Evolutionary conservation across 805 yeast genomes (phyloP).

Genomic region (Debaryomyces prosopidis): DNA sequence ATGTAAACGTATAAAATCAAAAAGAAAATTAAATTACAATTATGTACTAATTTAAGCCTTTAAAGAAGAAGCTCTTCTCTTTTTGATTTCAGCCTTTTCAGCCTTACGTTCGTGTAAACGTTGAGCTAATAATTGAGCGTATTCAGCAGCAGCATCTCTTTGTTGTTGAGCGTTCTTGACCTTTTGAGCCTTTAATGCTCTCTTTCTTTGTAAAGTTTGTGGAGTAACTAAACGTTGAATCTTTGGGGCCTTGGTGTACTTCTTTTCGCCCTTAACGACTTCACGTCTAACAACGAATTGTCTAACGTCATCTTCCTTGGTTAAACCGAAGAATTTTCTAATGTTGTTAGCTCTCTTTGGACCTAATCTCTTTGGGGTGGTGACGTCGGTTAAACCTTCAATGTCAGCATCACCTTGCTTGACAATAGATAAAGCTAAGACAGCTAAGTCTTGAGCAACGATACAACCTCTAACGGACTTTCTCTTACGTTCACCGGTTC

Average conservation of each 20-base stretch:
- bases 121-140: constrained; percentile 97
- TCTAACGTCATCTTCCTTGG: constrained; percentile 91
- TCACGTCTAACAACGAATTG: constrained; percentile 96
- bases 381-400: constrained; percentile 91
- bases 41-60: constrained; percentile 60
- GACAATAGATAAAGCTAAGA: constrained; percentile 86
- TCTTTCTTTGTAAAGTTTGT: constrained; percentile 98
- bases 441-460: constrained; percentile 96
- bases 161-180: constrained; percentile 96
- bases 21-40: constrained; percentile 6
- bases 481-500: constrained; percentile 99
- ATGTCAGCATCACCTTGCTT: constrained; percentile 97
- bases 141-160: constrained; percentile 99
- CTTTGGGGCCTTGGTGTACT: constrained; percentile 99
- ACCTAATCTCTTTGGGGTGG: constrained; percentile 98
- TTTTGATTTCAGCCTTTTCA: constrained; percentile 96
- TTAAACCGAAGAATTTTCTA: constrained; percentile 98
- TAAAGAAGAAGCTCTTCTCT: constrained; percentile 99
- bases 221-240: constrained; percentile 99
- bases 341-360: constrained; percentile 99
- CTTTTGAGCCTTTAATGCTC: constrained; percentile 92
- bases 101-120: constrained; percentile 98
- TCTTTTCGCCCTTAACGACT: constrained; percentile 95
- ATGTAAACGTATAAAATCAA: constrained; percentile 10
- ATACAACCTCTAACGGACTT: constrained; percentile 99